A percentile compares a stretch with the other conserved stretches of the same genome.
Evolutionary conservation across 805 yeast genomes (phyloP).

Genomic region (Suhomyces faveliae): DNA sequence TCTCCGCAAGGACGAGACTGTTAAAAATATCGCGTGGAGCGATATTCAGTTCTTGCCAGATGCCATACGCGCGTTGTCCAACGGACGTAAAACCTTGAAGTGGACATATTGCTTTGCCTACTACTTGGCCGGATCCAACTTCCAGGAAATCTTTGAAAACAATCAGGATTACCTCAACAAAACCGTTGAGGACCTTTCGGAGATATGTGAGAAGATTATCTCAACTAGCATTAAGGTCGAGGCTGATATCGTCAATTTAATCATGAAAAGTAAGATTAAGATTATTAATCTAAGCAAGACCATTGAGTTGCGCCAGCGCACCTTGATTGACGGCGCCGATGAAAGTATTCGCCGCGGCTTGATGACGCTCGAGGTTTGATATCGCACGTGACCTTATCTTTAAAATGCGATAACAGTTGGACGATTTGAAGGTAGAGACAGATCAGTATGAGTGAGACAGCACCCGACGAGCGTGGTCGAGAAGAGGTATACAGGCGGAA

Average conservation of each 20-base stretch:
- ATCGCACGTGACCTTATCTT: not conserved
- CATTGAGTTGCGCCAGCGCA: conserved; percentile 38
- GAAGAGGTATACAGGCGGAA: not conserved
- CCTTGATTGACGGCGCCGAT: conserved; percentile 45
- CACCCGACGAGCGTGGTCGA: not conserved
- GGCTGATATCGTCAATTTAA: conserved; percentile 23
- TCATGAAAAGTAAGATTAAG: conserved; percentile 36
- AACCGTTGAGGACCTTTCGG: conserved; percentile 69
- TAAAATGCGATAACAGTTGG: not conserved
- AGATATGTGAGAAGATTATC: conserved; percentile 49
- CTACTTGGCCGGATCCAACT: conserved; percentile 54
- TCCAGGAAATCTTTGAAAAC: conserved; percentile 64
- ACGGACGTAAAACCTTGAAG: conserved; percentile 73
- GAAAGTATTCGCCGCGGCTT: conserved; percentile 38
- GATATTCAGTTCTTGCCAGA: conserved; percentile 83
- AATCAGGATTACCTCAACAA: conserved; percentile 63
- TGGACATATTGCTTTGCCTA: conserved; percentile 89
- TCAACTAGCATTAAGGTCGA: conserved; percentile 17
- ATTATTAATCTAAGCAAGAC: conserved; percentile 45
- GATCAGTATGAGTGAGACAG: not conserved
- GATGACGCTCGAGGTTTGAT: conserved; percentile 3
- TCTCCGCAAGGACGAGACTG: conserved; percentile 32
- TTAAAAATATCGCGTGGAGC: conserved; percentile 62
- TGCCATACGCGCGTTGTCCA: conserved; percentile 60
- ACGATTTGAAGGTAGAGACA: not conserved